A percentile compares a stretch with the other conserved stretches of the same genome.
These are phyloP conservation scores for Candida sanyiensis DNA, from an alignment of 805 yeast species.

Conservation along the genomic window DNA sequence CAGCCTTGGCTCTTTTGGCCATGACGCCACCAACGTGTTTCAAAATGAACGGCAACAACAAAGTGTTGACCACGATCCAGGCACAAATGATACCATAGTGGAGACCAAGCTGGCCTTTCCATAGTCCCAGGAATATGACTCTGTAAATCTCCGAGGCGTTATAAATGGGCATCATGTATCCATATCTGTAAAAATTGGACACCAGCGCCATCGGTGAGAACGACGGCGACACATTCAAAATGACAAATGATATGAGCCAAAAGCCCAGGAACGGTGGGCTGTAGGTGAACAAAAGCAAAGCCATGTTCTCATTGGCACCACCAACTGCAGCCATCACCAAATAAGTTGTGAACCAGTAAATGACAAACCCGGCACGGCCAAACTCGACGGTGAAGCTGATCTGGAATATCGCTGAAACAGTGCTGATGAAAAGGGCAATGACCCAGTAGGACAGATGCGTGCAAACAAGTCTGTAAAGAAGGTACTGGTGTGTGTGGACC, in stretches of 20 bases:
- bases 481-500: conserved; percentile 38
- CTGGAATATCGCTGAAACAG: conserved; percentile 65
- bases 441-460: conserved; percentile 51
- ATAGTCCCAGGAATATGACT: conserved; percentile 51
- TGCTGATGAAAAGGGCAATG: conserved; percentile 50
- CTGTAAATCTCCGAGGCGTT: conserved; percentile 58
- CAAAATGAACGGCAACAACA: conserved; percentile 40
- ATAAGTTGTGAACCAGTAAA: conserved; percentile 65
- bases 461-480: conserved; percentile 46
- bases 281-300: conserved; percentile 42
- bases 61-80: conserved; percentile 52
- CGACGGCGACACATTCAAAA: conserved; percentile 62
- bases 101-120: conserved; percentile 53
- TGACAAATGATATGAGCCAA: conserved; percentile 69
- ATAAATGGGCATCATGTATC: conserved; percentile 65
- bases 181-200: conserved; percentile 53
- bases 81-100: conserved; percentile 53
- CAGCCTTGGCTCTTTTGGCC: conserved; percentile 25
- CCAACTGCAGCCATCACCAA: conserved; percentile 75
- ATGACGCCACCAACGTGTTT: conserved; percentile 34
- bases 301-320: conserved; percentile 62
- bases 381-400: conserved; percentile 51
- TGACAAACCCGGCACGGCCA: conserved; percentile 67
- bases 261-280: conserved; percentile 65
- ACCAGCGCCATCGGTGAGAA: conserved; percentile 58